Evolutionary conservation across 345 rosid genomes (phyloP).

Genomic region (Kernera saxatilis): DNA sequence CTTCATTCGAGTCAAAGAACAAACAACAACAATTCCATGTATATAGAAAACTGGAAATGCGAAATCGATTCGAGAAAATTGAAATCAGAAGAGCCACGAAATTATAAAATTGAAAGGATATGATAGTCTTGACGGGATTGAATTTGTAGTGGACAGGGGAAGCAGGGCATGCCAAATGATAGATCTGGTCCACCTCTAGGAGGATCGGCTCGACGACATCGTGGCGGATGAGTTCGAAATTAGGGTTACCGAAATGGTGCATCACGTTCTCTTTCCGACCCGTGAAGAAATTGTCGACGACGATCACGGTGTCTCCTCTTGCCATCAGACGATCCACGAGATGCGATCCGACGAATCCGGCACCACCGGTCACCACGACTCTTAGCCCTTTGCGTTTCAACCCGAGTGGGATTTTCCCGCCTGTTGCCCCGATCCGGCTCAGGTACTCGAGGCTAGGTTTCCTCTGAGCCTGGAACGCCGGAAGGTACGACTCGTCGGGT

Average conservation of each 20-base stretch:
- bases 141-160: slow-evolving; percentile 88
- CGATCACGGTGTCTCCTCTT: slow-evolving; percentile 76
- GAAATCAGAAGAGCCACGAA: background rate
- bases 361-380: slow-evolving; percentile 78
- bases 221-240: slow-evolving; percentile 72
- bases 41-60: too few relatives aligned
- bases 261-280: slow-evolving; percentile 67
- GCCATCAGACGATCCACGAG: slow-evolving; percentile 77
- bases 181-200: slow-evolving; percentile 88
- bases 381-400: slow-evolving; percentile 48
- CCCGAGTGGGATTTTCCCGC: slow-evolving; percentile 54
- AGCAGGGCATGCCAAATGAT: slow-evolving; percentile 86
- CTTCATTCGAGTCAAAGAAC: slow-evolving; percentile 30
- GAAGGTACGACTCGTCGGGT: slow-evolving; percentile 12
- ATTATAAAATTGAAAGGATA: slow-evolving; percentile 41
- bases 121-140: slow-evolving; percentile 87
- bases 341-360: slow-evolving; percentile 89
- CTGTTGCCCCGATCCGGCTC: slow-evolving; percentile 28
- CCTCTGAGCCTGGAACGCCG: slow-evolving; percentile 32
- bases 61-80: background rate
- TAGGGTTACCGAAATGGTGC: slow-evolving; percentile 70
- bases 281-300: slow-evolving; percentile 74
- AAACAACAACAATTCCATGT: background rate
- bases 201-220: slow-evolving; percentile 81
- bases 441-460: slow-evolving; percentile 6